These are phyloP conservation scores for Hamigera avellanea DNA, from an alignment of 495 filamentous ascomycete genomes.

Conservation along the genomic window DNA sequence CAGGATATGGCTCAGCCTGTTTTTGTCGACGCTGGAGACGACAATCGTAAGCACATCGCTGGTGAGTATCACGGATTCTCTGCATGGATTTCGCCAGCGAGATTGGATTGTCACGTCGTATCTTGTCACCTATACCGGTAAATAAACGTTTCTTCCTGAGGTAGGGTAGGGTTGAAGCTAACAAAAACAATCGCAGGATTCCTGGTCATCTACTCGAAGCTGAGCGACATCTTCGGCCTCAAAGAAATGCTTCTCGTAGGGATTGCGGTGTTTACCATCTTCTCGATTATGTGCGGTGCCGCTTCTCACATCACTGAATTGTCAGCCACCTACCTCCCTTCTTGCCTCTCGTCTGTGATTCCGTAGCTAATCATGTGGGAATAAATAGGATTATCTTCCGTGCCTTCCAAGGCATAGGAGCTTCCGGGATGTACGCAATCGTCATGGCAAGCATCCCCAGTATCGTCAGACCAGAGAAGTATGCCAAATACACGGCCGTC, in stretches of 20 bases:
- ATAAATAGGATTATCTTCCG: slow-evolving; percentile 37
- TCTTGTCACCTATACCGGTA: slow-evolving; percentile 44
- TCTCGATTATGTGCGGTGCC: slow-evolving; percentile 47
- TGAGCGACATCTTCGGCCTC: slow-evolving; percentile 49
- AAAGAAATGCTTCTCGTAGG: slow-evolving; percentile 34
- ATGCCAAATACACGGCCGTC: too few relatives aligned
- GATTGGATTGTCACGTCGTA: slow-evolving; percentile 50
- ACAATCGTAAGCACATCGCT: slow-evolving; percentile 54
- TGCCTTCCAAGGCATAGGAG: slow-evolving; percentile 46
- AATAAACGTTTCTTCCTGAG: too few relatives aligned
- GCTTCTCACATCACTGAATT: too few relatives aligned
- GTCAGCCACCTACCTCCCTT: too few relatives aligned
- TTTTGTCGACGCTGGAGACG: slow-evolving; percentile 49
- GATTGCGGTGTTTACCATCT: slow-evolving; percentile 41
- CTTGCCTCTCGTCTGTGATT: too few relatives aligned
- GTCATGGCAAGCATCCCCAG: too few relatives aligned
- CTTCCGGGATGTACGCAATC: slow-evolving; percentile 41
- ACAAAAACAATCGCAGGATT: slow-evolving; percentile 30
- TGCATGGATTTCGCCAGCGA: slow-evolving; percentile 39
- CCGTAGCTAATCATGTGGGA: background rate
- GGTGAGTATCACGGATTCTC: slow-evolving; percentile 43
- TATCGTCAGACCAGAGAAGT: too few relatives aligned
- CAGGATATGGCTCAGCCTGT: slow-evolving; percentile 43
- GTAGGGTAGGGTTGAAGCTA: too few relatives aligned
- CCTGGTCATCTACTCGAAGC: slow-evolving; percentile 45